Percentiles rank a stretch among this genome's conserved stretches.
These are phyloP conservation scores for Suillus fuscotomentosus DNA, from an alignment of 768 basidiomycete species.

Conservation along the genomic window DNA sequence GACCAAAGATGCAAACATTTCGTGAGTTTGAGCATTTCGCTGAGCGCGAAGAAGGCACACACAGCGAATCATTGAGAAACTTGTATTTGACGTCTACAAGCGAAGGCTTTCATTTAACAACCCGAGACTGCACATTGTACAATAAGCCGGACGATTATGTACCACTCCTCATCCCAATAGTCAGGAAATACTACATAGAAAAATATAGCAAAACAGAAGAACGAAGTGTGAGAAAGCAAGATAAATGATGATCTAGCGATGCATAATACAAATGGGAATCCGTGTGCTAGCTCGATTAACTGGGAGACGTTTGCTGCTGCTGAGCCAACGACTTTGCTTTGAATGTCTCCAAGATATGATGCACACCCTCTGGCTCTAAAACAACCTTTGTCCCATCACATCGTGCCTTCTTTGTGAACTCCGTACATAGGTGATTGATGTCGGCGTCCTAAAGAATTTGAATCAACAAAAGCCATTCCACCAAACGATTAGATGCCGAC, in stretches of 20 bases:
- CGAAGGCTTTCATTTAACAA: constrained; percentile 55
- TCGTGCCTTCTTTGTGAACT: constrained; percentile 78
- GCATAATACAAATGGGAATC: constrained; percentile 2
- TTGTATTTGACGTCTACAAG: constrained; percentile 65
- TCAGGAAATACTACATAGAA: constrained; percentile 1
- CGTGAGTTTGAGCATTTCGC: background rate
- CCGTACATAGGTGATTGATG: constrained; percentile 73
- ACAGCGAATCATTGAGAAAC: constrained; percentile 61
- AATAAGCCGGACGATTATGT: background rate
- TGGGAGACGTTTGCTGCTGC: constrained; percentile 2
- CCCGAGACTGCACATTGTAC: background rate
- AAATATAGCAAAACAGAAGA: background rate
- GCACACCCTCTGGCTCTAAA: constrained; percentile 50
- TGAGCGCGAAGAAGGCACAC: constrained; percentile 56
- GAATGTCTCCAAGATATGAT: constrained; percentile 42
- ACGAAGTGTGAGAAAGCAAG: background rate
- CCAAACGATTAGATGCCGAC: constrained; percentile 38
- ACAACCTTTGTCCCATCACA: constrained; percentile 87
- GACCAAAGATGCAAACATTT: background rate
- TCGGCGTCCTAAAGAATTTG: constrained; percentile 57
- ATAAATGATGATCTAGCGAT: constrained; percentile 2
- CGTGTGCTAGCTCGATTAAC: background rate
- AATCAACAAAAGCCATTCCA: background rate
- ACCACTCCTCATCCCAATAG: background rate
- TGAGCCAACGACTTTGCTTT: constrained; percentile 23